Evolutionary conservation across 495 filamentous ascomycete species (phyloP).

Genomic region (Usnea hakonensis): DNA sequence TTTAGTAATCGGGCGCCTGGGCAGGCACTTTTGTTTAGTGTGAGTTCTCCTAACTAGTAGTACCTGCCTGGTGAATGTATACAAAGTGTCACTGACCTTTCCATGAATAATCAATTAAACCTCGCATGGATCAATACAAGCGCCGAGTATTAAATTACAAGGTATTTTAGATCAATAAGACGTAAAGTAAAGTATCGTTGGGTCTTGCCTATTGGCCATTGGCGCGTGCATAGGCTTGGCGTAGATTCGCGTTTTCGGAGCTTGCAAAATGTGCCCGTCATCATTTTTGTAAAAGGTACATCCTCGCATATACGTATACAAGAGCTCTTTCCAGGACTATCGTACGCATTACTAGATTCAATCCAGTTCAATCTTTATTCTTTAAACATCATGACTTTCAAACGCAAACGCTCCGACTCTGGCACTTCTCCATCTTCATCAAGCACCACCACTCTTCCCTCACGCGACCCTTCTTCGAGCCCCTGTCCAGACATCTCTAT

Average conservation of each 20-base stretch:
- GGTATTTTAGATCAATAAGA: too few relatives aligned
- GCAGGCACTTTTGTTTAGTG: not conserved
- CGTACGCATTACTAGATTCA: not conserved
- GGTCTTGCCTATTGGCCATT: not conserved
- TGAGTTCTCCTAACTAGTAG: not conserved
- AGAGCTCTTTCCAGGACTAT: not conserved
- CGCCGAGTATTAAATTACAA: too few relatives aligned
- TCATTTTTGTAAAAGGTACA: not conserved
- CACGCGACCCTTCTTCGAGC: constrained; percentile 18
- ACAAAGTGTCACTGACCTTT: too few relatives aligned
- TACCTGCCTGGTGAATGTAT: not conserved
- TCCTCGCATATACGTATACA: not conserved
- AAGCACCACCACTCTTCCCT: constrained; percentile 28
- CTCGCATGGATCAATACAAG: too few relatives aligned
- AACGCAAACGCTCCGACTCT: constrained; percentile 44
- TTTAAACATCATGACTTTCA: constrained; percentile 36
- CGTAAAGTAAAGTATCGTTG: too few relatives aligned
- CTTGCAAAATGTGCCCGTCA: constrained; percentile 10
- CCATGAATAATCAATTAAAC: too few relatives aligned
- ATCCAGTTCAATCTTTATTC: not conserved
- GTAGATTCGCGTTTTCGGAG: constrained; percentile 5
- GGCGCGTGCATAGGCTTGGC: constrained; percentile 1
- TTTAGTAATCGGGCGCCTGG: not conserved
- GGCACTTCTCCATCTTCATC: constrained; percentile 31
- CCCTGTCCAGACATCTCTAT: constrained; percentile 18